Conservation (phyloP, 192 early-diverging fungal genomes). For the Chytriomyces confervae region DNA sequence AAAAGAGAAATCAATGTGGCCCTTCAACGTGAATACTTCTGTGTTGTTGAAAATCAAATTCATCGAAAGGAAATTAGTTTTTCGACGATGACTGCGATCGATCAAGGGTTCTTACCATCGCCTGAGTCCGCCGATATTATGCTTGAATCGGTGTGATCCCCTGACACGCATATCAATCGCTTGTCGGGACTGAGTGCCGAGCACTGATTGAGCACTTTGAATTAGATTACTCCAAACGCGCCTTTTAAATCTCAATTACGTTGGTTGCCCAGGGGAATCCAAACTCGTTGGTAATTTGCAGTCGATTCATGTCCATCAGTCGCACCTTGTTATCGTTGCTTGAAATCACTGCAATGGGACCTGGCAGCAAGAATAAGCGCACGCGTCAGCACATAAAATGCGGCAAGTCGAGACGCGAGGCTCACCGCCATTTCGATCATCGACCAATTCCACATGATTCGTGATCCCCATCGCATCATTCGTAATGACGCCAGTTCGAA, state of each 20-base stretch:
- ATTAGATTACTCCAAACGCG: too few species aligned
- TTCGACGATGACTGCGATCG: too few species aligned
- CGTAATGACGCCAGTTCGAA: conserved; percentile 44
- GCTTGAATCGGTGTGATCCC: conserved; percentile 54
- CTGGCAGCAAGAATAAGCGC: conserved; percentile 22
- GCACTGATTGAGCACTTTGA: conserved; percentile 49
- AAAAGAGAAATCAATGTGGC: conserved; percentile 74
- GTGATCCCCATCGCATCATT: conserved; percentile 60
- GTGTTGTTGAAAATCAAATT: not conserved
- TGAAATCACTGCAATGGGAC: conserved; percentile 53
- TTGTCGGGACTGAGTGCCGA: conserved; percentile 60
- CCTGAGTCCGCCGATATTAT: conserved; percentile 57
- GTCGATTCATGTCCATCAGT: conserved; percentile 54
- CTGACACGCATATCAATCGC: conserved; percentile 61
- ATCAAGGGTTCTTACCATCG: conserved; percentile 52
- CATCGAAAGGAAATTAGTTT: not conserved
- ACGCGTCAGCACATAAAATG: not conserved
- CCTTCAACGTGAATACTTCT: conserved; percentile 44
- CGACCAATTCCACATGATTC: conserved; percentile 65
- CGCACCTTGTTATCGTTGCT: conserved; percentile 61
- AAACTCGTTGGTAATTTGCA: conserved; percentile 43
- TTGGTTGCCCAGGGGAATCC: conserved; percentile 65
- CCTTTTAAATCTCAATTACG: conserved; percentile 29
- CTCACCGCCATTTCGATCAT: conserved; percentile 50
- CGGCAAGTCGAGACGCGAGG: not conserved